Evolutionary conservation across 768 basidiomycete species (phyloP).

Genomic region (Holtermannia corniformis): DNA sequence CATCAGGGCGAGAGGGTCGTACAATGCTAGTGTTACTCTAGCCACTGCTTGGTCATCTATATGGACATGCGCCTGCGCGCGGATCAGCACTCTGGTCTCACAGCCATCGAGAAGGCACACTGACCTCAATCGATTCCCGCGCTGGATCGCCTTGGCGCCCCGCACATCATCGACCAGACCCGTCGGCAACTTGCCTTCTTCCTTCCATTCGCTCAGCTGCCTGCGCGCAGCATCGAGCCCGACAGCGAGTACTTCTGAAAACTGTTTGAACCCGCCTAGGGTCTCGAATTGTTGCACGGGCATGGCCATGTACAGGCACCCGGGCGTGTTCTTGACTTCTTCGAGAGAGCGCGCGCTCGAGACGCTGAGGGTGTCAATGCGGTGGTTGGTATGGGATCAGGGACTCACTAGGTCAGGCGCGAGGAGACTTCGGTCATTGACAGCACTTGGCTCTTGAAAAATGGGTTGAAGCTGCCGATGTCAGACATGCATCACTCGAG

Average conservation of each 20-base stretch:
- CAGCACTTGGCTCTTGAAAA: conserved; percentile 32
- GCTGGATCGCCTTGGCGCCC: conserved; percentile 40
- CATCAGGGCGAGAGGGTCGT: no score
- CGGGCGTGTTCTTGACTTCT: conserved; percentile 82
- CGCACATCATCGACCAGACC: conserved; percentile 51
- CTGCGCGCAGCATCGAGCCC: conserved; percentile 67
- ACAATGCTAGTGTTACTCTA: no score
- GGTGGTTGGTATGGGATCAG: not conserved
- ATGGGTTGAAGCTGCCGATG: conserved; percentile 37
- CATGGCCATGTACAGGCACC: conserved; percentile 86
- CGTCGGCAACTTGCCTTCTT: conserved; percentile 74
- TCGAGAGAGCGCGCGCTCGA: conserved; percentile 91
- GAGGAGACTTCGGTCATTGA: conserved; percentile 44
- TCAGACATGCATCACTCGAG: not conserved
- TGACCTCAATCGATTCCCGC: conserved; percentile 17
- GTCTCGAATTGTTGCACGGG: conserved; percentile 90
- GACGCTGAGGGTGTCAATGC: conserved; percentile 50
- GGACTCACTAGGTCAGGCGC: conserved; percentile 81
- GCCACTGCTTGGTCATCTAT: no score
- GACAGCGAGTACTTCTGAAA: conserved; percentile 73
- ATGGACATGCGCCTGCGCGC: not conserved
- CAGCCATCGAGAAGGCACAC: no score
- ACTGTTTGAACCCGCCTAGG: conserved; percentile 70
- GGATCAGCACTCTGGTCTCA: no score
- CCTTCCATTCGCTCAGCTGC: conserved; percentile 65